Evolutionary conservation across 306 rosid species (phyloP).

Genomic region (Rosa lucieae): DNA sequence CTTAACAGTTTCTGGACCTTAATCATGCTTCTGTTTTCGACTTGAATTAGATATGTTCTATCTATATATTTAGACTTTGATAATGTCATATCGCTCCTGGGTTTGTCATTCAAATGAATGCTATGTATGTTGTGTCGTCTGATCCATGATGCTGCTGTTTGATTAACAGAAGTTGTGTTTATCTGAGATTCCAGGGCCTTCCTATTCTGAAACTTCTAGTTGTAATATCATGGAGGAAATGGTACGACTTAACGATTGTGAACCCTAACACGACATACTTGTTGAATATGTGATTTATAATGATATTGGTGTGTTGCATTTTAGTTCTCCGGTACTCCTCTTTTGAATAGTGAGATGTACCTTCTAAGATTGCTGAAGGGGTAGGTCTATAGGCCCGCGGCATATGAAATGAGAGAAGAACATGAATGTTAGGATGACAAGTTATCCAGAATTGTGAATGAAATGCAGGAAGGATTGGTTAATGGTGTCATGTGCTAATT

Average conservation of each 20-base stretch:
- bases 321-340: not conserved
- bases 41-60: not conserved
- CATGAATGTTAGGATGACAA: not conserved
- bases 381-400: not conserved
- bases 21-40: not conserved
- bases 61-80: not conserved
- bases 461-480: not conserved
- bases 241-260: not conserved
- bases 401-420: not conserved
- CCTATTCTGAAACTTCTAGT: no score
- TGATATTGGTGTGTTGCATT: not conserved
- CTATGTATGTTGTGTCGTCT: not conserved
- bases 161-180: not conserved
- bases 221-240: not conserved
- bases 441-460: not conserved
- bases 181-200: not conserved
- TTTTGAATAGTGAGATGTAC: not conserved
- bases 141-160: not conserved
- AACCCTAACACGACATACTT: not conserved
- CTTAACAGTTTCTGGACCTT: not conserved
- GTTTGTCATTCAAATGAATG: no score
- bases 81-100: not conserved
- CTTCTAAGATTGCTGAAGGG: not conserved
- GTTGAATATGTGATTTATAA: not conserved
- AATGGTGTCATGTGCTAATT: not conserved